phyloP scores from a whole-genome alignment of 768 basidiomycete genomes.

The Daedaleopsis sinensis region DNA sequence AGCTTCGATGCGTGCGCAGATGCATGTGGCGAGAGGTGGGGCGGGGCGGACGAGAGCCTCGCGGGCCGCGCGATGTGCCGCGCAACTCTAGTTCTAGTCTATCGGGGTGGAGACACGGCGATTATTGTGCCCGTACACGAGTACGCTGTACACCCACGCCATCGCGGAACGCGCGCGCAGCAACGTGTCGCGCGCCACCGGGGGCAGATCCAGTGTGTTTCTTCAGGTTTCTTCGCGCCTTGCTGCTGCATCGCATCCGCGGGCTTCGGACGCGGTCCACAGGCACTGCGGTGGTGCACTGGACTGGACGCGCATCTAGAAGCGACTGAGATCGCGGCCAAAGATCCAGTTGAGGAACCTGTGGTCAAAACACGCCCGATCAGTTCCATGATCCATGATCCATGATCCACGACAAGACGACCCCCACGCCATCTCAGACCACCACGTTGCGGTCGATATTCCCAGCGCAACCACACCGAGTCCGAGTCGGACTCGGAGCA shows the following conservation, averaged over 20 bases:
- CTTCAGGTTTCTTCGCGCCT: neutral
- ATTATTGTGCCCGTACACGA: no score
- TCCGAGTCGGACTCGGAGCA: no score
- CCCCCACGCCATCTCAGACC: neutral
- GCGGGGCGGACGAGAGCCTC: no score
- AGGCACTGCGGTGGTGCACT: no score
- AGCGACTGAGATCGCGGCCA: slow-evolving; percentile 72
- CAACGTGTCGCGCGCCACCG: neutral
- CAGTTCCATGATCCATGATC: neutral
- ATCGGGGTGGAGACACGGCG: no score
- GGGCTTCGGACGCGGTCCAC: neutral
- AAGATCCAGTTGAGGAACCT: slow-evolving; percentile 83
- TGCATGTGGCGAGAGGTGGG: no score
- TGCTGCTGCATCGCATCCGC: neutral
- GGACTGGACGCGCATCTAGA: slow-evolving; percentile 35
- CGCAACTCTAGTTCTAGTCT: no score
- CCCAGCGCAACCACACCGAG: no score
- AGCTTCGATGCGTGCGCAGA: no score
- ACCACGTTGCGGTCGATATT: neutral
- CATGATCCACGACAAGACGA: slow-evolving; percentile 1
- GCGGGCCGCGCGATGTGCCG: no score
- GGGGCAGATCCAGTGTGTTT: neutral
- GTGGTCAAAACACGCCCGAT: neutral
- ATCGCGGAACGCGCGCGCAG: neutral
- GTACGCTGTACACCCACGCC: neutral